Base-by-base conservation (phyloP, 768 basidiomycete genomes). In the Austroboletus eburneus region DNA sequence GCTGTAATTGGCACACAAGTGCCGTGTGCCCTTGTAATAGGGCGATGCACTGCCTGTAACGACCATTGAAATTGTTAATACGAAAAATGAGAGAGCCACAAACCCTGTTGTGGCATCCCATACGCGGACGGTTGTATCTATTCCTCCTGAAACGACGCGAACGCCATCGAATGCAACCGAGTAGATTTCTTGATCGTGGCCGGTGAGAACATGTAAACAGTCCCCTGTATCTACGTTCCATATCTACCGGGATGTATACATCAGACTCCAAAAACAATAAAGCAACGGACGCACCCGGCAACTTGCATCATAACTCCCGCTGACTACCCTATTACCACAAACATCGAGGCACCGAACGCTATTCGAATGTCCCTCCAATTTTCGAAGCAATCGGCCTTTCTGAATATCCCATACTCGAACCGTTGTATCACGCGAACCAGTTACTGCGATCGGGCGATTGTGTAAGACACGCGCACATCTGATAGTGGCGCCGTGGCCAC, bases 351-450 rank as follows among this genome's bases (percentile, higher is more conserved):
- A 91, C 38, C 95, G 71, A 13, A 98, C 94, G 55, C 87, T 91
- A 34, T 79, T 72, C 22, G 72, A 68, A 62, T 99, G 95, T 0
- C 95, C 95, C 17, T 71, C 66, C 25, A 99, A 72, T 7, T 83
- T 72, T 16, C 79, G 73, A 27, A 89, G 60, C 47, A 79, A 67
- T 38, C 76, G 72, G 0, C 95, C 95, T 12, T 73, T 76, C 64
- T 91, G 87, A 27, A 99, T 78, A 64, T 99, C 90, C 95, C 95
- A 99, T 0, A 96, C 89, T 1, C 91, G 76, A 32, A 97, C 61
- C 4, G 89, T 91, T 14, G 77, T 71, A 56, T 98, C 95, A 16
- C 95, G 78, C 27, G 91, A 91, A 39, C 93, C 95, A 0, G 88
- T 87, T 27, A 99, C 82, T 0, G 91, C 93, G 42, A 95, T 77